Evolutionary conservation across 2,329 filamentous ascomycete genomes (phyloP), one percentile per base, ranked within the genome.

Genomic region (Neospermospora avenae): DNA sequence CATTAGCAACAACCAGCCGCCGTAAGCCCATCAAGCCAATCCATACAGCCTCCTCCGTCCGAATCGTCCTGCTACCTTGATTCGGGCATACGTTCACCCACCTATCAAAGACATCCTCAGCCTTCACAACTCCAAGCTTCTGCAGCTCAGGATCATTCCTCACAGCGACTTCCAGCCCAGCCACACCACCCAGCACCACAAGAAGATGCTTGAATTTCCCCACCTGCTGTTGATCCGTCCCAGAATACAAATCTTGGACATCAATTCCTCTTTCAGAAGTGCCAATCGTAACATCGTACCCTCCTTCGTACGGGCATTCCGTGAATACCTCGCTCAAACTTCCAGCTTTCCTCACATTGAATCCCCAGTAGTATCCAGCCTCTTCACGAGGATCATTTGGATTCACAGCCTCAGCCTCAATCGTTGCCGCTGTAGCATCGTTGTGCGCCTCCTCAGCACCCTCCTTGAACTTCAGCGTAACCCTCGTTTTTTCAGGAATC

Each of bases 281-380:
- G 16, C 91, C 91, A 66, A 96, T 85, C 67, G 86, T 90, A 59
- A 93, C 68, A 74, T 96, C 90, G 74, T 96, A 96, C 13, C 91
- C 91, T 48, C 84, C 85, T 58, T 89, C 84, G 71, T 84, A 91
- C 0, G 84, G 81, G 65, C 84, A 87, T 72, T 93, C 90, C 3
- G 90, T 92, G 69, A 93, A 92, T 7, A 96, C 84, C 4, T 81
- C 77, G 4, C 89, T 89, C 4, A 96, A 80, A 2, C 84, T 87
- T 4, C 74, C 69, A 37, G 86, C 86, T 63, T 81, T 84, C 25
- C 91, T 84, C 3, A 92, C 84, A 8, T 78, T 81, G 73, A 89
- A 96, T 48, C 91, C 91, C 91, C 91, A 96, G 76, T 93, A 96
- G 74, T 91, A 95, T 0, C 91, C 91, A 1, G 79, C 84, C 64